Percentiles rank a stretch among this genome's conserved stretches.
Conservation (phyloP, 1,284 basidiomycete species). For the Naganishia liquefaciens region DNA sequence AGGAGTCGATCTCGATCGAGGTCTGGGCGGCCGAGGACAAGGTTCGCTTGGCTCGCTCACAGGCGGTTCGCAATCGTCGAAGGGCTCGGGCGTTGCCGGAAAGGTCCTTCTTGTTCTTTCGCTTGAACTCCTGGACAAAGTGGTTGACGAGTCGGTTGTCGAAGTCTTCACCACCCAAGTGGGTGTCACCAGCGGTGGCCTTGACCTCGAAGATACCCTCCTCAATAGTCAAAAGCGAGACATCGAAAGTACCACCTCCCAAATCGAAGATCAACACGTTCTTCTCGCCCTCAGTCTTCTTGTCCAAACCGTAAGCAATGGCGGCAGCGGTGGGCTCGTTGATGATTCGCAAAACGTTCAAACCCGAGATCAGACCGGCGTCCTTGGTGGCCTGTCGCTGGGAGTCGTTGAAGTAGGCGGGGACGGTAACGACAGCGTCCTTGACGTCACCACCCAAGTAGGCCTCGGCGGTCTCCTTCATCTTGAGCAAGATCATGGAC, state of each 20-base stretch:
- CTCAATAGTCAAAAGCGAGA: slow-evolving; percentile 98
- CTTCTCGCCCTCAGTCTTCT: slow-evolving; percentile 77
- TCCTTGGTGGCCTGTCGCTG: slow-evolving; percentile 96
- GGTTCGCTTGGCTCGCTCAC: slow-evolving; percentile 98
- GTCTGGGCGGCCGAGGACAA: slow-evolving; percentile 96
- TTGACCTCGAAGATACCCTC: slow-evolving; percentile 99
- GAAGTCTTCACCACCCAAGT: slow-evolving; percentile 98
- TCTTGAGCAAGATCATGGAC: slow-evolving; percentile 95
- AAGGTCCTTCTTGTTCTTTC: slow-evolving; percentile 97
- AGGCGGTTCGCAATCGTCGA: slow-evolving; percentile 94
- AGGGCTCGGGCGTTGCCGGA: slow-evolving; percentile 91
- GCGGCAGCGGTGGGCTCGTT: slow-evolving; percentile 95
- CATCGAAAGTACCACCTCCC: slow-evolving; percentile 94
- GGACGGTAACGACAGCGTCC: slow-evolving; percentile 82
- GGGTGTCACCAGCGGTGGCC: slow-evolving; percentile 98
- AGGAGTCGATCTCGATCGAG: slow-evolving; percentile 96
- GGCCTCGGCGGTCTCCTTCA: slow-evolving; percentile 97
- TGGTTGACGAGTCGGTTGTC: slow-evolving; percentile 98
- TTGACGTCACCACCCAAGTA: slow-evolving; percentile 82
- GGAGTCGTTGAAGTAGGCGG: slow-evolving; percentile 95
- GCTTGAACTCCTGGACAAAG: slow-evolving; percentile 98
- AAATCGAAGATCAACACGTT: slow-evolving; percentile 96
- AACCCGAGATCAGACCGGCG: slow-evolving; percentile 82
- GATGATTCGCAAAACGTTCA: slow-evolving; percentile 94
- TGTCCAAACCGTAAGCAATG: slow-evolving; percentile 85